Conservation (phyloP, 768 basidiomycete genomes). For the Tricholoma matsutake region DNA sequence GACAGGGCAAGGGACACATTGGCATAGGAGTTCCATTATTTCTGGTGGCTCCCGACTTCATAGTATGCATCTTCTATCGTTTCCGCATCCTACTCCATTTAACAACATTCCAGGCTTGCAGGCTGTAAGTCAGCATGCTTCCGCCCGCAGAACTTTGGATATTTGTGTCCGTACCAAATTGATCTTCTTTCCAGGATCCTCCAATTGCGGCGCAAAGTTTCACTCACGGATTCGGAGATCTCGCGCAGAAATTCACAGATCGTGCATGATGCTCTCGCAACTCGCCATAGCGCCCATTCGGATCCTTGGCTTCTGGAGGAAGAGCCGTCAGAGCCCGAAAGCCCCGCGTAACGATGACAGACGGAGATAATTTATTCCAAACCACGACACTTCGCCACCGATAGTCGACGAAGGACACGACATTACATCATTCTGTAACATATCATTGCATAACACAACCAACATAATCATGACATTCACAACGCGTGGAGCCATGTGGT, state of each 20-base stretch:
- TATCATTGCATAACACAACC: neutral
- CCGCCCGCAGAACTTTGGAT: neutral
- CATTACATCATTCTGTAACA: too few relatives aligned
- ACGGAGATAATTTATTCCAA: neutral
- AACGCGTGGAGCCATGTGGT: too few relatives aligned
- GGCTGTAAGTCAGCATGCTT: constrained; percentile 24
- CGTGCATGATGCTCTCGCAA: constrained; percentile 22
- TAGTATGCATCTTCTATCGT: constrained; percentile 21
- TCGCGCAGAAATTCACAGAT: constrained; percentile 27
- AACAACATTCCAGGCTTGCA: constrained; percentile 28
- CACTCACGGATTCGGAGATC: constrained; percentile 32
- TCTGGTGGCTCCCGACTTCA: constrained; percentile 34
- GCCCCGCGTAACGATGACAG: neutral
- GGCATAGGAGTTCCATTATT: constrained; percentile 37
- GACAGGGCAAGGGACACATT: constrained; percentile 27
- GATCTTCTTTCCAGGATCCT: constrained; percentile 29
- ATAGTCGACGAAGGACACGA: too few relatives aligned
- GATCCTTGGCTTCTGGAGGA: constrained; percentile 15
- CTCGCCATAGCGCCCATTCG: neutral
- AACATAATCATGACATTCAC: too few relatives aligned
- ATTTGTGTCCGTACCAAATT: neutral
- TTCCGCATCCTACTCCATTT: constrained; percentile 1
- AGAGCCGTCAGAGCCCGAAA: neutral
- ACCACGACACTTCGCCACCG: too few relatives aligned
- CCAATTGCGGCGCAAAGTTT: constrained; percentile 34